These are phyloP conservation scores for Quercus rubra DNA, from an alignment of 306 rosid species.

Conservation along the genomic window DNA sequence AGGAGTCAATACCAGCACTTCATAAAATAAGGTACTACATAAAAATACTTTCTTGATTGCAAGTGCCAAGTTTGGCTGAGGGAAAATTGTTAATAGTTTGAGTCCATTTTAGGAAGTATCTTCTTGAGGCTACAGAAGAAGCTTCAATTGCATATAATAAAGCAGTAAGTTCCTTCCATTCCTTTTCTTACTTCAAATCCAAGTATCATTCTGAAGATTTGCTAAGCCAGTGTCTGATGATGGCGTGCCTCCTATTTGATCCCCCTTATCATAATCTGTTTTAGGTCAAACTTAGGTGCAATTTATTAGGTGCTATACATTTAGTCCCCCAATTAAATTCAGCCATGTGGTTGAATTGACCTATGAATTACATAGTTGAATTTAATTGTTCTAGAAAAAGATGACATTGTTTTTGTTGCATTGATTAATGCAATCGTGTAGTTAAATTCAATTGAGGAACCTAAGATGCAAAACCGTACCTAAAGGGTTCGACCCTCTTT, in stretches of 20 bases:
- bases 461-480: too few relatives aligned
- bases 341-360: too few relatives aligned
- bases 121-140: conserved; percentile 85
- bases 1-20: conserved; percentile 81
- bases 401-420: too few relatives aligned
- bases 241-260: not conserved
- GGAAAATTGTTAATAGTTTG: not conserved
- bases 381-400: too few relatives aligned
- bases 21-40: conserved; percentile 69
- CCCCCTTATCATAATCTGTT: not conserved
- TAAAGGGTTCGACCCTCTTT: not conserved
- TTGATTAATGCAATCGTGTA: too few relatives aligned
- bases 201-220: not conserved
- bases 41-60: conserved; percentile 5
- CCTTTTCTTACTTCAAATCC: too few relatives aligned
- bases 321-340: too few relatives aligned
- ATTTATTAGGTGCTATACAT: too few relatives aligned
- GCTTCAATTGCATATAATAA: conserved; percentile 79
- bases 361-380: too few relatives aligned
- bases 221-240: not conserved
- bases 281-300: not conserved
- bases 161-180: conserved; percentile 57
- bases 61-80: not conserved
- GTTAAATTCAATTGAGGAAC: too few relatives aligned
- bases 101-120: conserved; percentile 63